These are phyloP conservation scores for Haberlea rhodopensis DNA, from an alignment of 257 asterid genomes.

Conservation along the genomic window DNA sequence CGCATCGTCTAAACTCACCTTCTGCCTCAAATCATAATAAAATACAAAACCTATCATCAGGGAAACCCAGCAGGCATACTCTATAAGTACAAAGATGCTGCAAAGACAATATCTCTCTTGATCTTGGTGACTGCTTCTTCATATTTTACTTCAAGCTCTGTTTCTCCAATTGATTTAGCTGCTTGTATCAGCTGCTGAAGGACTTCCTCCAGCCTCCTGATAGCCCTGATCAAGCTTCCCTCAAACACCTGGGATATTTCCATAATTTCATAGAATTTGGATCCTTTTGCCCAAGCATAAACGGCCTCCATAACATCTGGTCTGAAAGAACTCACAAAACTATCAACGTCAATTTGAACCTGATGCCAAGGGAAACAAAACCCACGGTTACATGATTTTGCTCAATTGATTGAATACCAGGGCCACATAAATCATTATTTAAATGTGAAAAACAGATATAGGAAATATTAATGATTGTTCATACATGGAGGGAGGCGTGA, in stretches of 20 bases:
- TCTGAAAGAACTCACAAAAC: constrained; percentile 81
- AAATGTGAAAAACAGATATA: background rate
- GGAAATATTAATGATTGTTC: background rate
- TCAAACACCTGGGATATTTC: constrained; percentile 93
- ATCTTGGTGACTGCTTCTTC: constrained; percentile 89
- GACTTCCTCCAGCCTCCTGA: constrained; percentile 93
- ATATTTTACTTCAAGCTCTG: constrained; percentile 76
- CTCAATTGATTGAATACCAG: background rate
- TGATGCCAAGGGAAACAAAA: constrained; percentile 25
- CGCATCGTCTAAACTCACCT: background rate
- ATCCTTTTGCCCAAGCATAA: constrained; percentile 90
- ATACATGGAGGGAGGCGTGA: background rate
- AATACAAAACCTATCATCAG: background rate
- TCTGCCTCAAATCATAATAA: constrained; percentile 13
- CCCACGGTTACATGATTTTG: background rate
- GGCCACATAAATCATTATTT: background rate
- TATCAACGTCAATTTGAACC: constrained; percentile 91
- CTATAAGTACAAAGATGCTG: constrained; percentile 89
- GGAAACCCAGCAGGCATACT: background rate
- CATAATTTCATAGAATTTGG: constrained; percentile 89
- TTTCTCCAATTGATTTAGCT: constrained; percentile 85
- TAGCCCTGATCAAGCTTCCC: constrained; percentile 96
- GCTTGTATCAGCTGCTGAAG: constrained; percentile 94
- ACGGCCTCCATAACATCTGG: constrained; percentile 97
- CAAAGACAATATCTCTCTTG: constrained; percentile 97